These are phyloP conservation scores for Ceratocystis variospora DNA, from an alignment of 2,329 filamentous ascomycete species.

Conservation along the genomic window DNA sequence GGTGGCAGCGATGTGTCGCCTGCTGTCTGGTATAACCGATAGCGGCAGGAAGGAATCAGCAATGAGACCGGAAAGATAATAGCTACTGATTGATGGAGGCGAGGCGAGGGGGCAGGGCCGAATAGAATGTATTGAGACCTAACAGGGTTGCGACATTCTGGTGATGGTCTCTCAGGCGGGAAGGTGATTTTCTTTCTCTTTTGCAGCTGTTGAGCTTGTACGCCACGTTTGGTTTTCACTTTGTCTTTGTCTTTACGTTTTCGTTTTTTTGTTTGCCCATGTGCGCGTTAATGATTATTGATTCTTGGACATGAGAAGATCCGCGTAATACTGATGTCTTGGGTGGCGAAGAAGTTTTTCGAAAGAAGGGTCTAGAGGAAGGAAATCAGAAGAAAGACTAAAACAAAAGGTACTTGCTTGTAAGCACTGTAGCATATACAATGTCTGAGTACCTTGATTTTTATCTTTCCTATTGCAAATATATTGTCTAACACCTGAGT, in stretches of 20 bases:
- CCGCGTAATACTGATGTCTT: neutral
- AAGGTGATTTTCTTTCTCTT: slow-evolving; percentile 5
- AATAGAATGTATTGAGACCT: neutral
- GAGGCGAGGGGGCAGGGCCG: neutral
- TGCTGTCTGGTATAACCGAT: neutral
- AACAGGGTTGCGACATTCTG: neutral
- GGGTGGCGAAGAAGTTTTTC: neutral
- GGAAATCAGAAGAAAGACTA: neutral
- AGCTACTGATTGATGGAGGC: neutral
- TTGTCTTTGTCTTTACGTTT: slow-evolving; percentile 1
- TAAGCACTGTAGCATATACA: neutral
- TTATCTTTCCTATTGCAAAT: neutral
- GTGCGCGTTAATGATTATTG: slow-evolving; percentile 17
- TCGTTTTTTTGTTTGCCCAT: slow-evolving; percentile 7
- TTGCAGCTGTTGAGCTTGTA: slow-evolving; percentile 4
- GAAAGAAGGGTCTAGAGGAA: neutral
- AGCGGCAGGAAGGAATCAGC: neutral
- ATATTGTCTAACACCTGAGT: neutral
- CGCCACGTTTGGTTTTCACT: slow-evolving; percentile 6
- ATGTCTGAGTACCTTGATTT: neutral
- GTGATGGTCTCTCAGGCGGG: neutral
- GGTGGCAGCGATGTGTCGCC: neutral
- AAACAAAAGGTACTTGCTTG: neutral
- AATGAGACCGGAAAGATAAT: neutral
- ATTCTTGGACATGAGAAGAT: slow-evolving; percentile 6